Conservation (phyloP, 129 eudicot genomes). For the Lactuca saligna region DNA sequence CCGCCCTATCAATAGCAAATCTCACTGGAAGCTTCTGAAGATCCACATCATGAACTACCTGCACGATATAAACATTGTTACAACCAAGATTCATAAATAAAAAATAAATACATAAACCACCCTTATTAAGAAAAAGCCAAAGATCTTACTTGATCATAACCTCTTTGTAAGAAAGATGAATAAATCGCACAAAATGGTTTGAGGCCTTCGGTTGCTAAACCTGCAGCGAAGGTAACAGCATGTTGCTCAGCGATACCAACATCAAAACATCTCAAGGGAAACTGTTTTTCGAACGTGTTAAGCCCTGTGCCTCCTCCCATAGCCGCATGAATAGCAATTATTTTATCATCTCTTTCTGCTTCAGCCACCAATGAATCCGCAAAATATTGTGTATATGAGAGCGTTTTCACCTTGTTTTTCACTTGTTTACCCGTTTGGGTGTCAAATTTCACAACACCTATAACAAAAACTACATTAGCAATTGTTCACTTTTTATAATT, state of each 20-base stretch:
- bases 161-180: slow-evolving; percentile 72
- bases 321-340: slow-evolving; percentile 73
- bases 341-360: slow-evolving; percentile 52
- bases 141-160: slow-evolving; percentile 63
- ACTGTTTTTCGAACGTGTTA: slow-evolving; percentile 50
- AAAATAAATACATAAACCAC: background rate
- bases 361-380: slow-evolving; percentile 61
- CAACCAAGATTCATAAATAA: background rate
- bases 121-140: background rate
- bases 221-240: slow-evolving; percentile 72
- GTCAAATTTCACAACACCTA: slow-evolving; percentile 68
- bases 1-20: slow-evolving; percentile 67
- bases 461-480: slow-evolving; percentile 13
- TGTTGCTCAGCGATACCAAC: slow-evolving; percentile 82
- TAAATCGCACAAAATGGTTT: slow-evolving; percentile 73
- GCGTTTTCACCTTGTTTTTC: slow-evolving; percentile 44
- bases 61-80: background rate
- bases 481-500: background rate
- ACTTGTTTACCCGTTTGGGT: slow-evolving; percentile 50
- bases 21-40: slow-evolving; percentile 68
- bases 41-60: slow-evolving; percentile 77
- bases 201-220: slow-evolving; percentile 68
- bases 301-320: slow-evolving; percentile 87
- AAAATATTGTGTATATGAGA: slow-evolving; percentile 61
- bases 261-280: slow-evolving; percentile 56